A percentile compares a stretch with the other conserved stretches of the same genome.
Conservation (phyloP, 2,329 filamentous ascomycete genomes). For the Alternaria ventricosa region DNA sequence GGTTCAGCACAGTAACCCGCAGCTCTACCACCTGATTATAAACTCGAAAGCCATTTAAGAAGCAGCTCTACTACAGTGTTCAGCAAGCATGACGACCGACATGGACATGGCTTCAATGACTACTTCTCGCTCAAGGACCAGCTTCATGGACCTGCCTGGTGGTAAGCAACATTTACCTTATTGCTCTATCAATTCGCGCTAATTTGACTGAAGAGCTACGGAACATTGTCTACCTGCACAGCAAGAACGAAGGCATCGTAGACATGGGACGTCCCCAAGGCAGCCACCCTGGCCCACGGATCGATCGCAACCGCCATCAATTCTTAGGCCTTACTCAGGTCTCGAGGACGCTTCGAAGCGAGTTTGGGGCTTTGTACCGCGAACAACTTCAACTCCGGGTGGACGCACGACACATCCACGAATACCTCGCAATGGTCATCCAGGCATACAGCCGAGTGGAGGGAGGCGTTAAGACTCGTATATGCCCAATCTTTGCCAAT, state of each 20-base stretch:
- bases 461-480: neutral
- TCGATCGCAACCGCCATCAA: neutral
- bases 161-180: neutral
- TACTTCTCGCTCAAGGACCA: neutral
- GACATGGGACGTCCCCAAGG: neutral
- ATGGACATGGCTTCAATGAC: neutral
- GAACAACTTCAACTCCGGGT: neutral
- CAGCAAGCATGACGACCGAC: neutral
- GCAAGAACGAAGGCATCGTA: neutral
- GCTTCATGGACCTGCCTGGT: neutral
- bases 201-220: neutral
- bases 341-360: neutral
- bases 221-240: neutral
- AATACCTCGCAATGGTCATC: neutral
- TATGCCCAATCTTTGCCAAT: neutral
- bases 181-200: neutral
- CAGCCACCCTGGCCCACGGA: neutral
- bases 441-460: neutral
- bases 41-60: neutral
- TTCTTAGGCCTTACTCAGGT: neutral
- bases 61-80: neutral
- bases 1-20: neutral
- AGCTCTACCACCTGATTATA: neutral
- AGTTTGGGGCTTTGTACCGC: neutral
- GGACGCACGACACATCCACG: neutral